phyloP scores from a whole-genome alignment of 345 rosid genomes.

The Physaria fendleri region DNA sequence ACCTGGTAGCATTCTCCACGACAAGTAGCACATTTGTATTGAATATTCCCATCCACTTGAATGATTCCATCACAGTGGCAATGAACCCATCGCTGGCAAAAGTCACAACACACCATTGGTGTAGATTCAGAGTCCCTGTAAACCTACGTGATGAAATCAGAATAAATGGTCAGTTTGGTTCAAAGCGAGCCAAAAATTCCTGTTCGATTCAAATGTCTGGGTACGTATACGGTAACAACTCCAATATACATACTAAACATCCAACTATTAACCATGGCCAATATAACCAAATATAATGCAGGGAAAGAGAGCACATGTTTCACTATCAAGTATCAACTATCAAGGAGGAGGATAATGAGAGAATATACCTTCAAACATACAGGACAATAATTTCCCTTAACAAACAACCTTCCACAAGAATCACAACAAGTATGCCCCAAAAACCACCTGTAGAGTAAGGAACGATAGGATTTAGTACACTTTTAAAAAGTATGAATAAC shows the following conservation, averaged over 20 bases:
- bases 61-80: conserved; percentile 93
- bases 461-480: conserved; percentile 1
- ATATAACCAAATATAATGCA: not conserved
- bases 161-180: conserved; percentile 1
- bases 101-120: conserved; percentile 99
- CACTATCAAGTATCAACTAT: too few relatives aligned
- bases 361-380: conserved; percentile 89
- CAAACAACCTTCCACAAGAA: conserved; percentile 99
- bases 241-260: conserved; percentile 11
- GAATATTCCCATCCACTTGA: conserved; percentile 95
- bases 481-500: not conserved
- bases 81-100: conserved; percentile 99
- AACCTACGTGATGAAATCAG: conserved; percentile 44
- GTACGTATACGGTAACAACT: conserved; percentile 3
- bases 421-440: conserved; percentile 97
- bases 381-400: conserved; percentile 97
- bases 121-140: conserved; percentile 98
- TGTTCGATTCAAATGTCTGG: not conserved
- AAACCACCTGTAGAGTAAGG: conserved; percentile 71
- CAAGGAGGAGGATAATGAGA: not conserved
- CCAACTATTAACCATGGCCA: not conserved
- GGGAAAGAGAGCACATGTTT: not conserved
- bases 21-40: conserved; percentile 88
- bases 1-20: conserved; percentile 99
- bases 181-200: conserved; percentile 7